phyloP scores from a whole-genome alignment of 169 alveolate species.

The Babesia divergens region DNA sequence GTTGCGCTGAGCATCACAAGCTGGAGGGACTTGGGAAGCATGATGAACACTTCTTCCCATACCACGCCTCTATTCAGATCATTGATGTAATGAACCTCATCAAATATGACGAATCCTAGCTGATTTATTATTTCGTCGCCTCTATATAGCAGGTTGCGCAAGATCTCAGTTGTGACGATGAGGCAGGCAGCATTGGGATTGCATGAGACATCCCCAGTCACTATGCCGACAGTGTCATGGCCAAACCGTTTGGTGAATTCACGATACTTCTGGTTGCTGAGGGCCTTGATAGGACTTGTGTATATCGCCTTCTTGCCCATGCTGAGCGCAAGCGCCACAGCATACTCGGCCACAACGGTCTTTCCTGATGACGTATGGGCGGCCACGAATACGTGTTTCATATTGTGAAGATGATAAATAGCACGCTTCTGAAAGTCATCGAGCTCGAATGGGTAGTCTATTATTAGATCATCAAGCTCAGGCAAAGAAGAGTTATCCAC shows the following conservation, averaged over 20 bases:
- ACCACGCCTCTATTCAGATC: slow-evolving; percentile 96
- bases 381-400: slow-evolving; percentile 93
- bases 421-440: slow-evolving; percentile 97
- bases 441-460: slow-evolving; percentile 90
- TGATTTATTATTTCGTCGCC: slow-evolving; percentile 83
- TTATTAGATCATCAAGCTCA: slow-evolving; percentile 65
- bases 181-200: slow-evolving; percentile 94
- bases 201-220: slow-evolving; percentile 97
- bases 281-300: slow-evolving; percentile 98
- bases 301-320: slow-evolving; percentile 91
- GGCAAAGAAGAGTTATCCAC: slow-evolving; percentile 64
- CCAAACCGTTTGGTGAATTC: slow-evolving; percentile 86
- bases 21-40: slow-evolving; percentile 89
- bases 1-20: slow-evolving; percentile 97
- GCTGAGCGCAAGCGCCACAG: slow-evolving; percentile 93
- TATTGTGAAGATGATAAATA: slow-evolving; percentile 86
- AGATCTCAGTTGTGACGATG: slow-evolving; percentile 98
- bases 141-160: slow-evolving; percentile 88
- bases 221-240: slow-evolving; percentile 88
- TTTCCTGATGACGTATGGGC: slow-evolving; percentile 99
- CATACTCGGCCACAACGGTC: slow-evolving; percentile 97
- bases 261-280: slow-evolving; percentile 94
- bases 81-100: slow-evolving; percentile 97
- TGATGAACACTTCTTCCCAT: slow-evolving; percentile 98
- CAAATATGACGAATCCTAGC: slow-evolving; percentile 96